Evolutionary conservation across 73 alveolate species (phyloP), one percentile per base, ranked within the genome.

Genomic region (Paramecium primaurelia): DNA sequence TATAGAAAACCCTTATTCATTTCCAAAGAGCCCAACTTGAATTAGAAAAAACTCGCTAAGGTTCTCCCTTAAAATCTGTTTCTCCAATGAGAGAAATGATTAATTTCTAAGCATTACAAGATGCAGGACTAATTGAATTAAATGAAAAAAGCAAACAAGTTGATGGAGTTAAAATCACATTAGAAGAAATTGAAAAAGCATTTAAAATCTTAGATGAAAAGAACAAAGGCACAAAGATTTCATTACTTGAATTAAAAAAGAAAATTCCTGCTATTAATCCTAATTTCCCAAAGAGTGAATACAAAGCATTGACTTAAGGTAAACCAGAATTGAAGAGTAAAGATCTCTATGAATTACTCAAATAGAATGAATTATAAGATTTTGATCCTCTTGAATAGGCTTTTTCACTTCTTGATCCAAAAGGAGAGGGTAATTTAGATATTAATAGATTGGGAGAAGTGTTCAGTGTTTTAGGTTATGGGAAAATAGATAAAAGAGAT

Each of bases 381-480:
- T 89, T 89, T 71, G 94, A 89, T 89, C 94, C 94, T 26, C 42
- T 89, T 6, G 86, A 89, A 73, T 77, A 89, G 6, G 94, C 94
- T 4, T 89, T 89, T 71, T 47, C 71, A 7, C 58, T 89, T 12
- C 86, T 89, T 7, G 94, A 89, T n/a, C 92, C 92, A 20, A 69
- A 69, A 26, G 88, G 88, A 45, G 75, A 77, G 40, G 94, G 88
- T 18, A 32, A 64, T 6, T 83, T 89, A 16, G 94, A 89, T 73
- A 71, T 89, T 58, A 47, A 73, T 28, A 69, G 94, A 44, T 83
- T 89, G 58, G 88, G 88, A 16, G 88, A 89, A 32, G 92, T 89
- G 28, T 89, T 89, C 54, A 25, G 77, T 32, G 94, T 89, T 2
- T 16, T 89, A 1, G 94, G 91, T n/a, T 89, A 89, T 71, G 94